phyloP scores from a whole-genome alignment of 1,284 basidiomycete genomes.

The Trichosporon inkin region DNA sequence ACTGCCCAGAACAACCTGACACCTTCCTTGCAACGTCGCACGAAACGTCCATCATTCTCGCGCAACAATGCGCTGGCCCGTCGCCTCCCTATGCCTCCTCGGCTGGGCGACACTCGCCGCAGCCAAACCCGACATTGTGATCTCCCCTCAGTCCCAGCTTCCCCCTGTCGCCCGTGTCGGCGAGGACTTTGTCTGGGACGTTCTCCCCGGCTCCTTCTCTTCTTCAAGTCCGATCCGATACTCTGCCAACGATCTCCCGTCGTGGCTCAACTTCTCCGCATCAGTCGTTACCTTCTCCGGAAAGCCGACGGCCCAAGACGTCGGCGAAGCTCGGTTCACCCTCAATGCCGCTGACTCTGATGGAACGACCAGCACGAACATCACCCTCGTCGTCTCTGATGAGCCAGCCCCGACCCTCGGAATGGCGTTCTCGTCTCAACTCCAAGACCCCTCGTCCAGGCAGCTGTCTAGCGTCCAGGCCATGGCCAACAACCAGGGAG shows the following conservation, averaged over 20 bases:
- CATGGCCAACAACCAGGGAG: slow-evolving; percentile 43
- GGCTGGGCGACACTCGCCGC: slow-evolving; percentile 10
- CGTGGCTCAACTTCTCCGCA: slow-evolving; percentile 52
- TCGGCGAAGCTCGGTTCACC: slow-evolving; percentile 34
- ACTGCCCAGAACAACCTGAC: slow-evolving; percentile 10
- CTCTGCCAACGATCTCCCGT: slow-evolving; percentile 50
- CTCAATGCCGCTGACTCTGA: slow-evolving; percentile 40
- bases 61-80: slow-evolving; percentile 22
- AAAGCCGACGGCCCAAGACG: slow-evolving; percentile 36
- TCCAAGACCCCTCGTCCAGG: slow-evolving; percentile 35
- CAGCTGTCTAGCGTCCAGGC: slow-evolving; percentile 42
- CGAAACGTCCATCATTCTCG: slow-evolving; percentile 8
- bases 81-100: slow-evolving; percentile 8
- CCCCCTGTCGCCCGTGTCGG: slow-evolving; percentile 52
- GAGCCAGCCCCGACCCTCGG: slow-evolving; percentile 44
- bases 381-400: slow-evolving; percentile 49
- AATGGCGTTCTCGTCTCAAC: slow-evolving; percentile 45
- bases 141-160: slow-evolving; percentile 33
- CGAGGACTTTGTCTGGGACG: slow-evolving; percentile 43
- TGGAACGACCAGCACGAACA: slow-evolving; percentile 31
- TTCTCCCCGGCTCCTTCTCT: slow-evolving; percentile 48
- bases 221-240: slow-evolving; percentile 42
- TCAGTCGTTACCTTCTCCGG: slow-evolving; percentile 36
- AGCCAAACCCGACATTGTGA: slow-evolving; percentile 44
- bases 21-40: background rate